Evolutionary conservation across 202 grass and related monocot species (phyloP).

Genomic region (Setaria viridis): DNA sequence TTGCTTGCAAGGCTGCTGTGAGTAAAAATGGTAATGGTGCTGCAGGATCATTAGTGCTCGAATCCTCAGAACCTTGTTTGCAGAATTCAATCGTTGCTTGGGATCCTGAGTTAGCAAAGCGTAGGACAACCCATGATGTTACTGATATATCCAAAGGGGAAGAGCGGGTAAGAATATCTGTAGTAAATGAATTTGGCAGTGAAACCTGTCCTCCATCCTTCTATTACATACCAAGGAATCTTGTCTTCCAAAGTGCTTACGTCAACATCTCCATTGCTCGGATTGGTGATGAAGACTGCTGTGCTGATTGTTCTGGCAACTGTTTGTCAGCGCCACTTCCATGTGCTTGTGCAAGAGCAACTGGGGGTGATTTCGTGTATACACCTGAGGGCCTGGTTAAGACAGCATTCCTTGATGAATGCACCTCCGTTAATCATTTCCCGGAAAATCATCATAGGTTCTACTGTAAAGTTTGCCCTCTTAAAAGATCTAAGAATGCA

Average conservation of each 20-base stretch:
- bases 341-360: slow-evolving; percentile 75
- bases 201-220: slow-evolving; percentile 65
- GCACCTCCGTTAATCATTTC: slow-evolving; percentile 44
- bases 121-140: slow-evolving; percentile 51
- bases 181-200: slow-evolving; percentile 56
- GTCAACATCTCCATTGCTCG: slow-evolving; percentile 68
- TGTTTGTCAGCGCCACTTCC: slow-evolving; percentile 66
- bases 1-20: slow-evolving; percentile 19
- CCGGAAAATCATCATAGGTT: slow-evolving; percentile 40
- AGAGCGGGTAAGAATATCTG: slow-evolving; percentile 68
- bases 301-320: slow-evolving; percentile 68
- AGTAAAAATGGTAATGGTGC: slow-evolving; percentile 34
- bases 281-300: slow-evolving; percentile 78
- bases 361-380: slow-evolving; percentile 66
- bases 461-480: slow-evolving; percentile 68
- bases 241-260: slow-evolving; percentile 68
- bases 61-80: slow-evolving; percentile 4
- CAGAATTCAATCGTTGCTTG: slow-evolving; percentile 44
- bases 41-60: slow-evolving; percentile 29
- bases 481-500: slow-evolving; percentile 69
- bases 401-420: slow-evolving; percentile 67
- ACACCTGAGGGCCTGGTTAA: slow-evolving; percentile 67
- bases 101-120: slow-evolving; percentile 33
- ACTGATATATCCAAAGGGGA: slow-evolving; percentile 80
- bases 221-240: slow-evolving; percentile 65